Percentiles rank a stretch among this genome's conserved stretches.
Conservation (phyloP, 2,329 filamentous ascomycete genomes). For the Sclerotinia minor region DNA sequence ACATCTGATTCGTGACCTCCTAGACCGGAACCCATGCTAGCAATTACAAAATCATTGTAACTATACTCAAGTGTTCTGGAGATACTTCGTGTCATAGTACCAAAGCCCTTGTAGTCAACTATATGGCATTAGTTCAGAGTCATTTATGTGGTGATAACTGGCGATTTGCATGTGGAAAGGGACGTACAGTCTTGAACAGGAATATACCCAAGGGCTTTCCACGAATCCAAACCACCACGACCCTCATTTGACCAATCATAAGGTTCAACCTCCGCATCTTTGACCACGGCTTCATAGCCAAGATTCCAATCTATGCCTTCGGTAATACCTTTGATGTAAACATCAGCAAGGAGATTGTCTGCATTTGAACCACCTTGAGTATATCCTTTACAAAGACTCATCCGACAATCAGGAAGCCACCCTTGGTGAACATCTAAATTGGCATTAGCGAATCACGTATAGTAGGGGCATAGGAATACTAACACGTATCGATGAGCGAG, state of each 20-base stretch:
- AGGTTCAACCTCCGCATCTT: constrained; percentile 55
- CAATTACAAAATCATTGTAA: constrained; percentile 72
- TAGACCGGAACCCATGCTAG: constrained; percentile 58
- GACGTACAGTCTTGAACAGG: constrained; percentile 58
- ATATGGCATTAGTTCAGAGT: background rate
- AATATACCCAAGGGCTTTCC: constrained; percentile 72
- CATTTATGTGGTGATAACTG: background rate
- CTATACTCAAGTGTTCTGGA: constrained; percentile 74
- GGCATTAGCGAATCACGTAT: background rate
- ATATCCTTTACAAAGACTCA: constrained; percentile 73
- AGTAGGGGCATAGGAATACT: constrained; percentile 33
- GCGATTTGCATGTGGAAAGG: background rate
- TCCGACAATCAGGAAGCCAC: constrained; percentile 46
- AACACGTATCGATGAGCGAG: constrained; percentile 71
- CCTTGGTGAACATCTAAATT: constrained; percentile 50
- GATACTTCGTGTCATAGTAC: constrained; percentile 68
- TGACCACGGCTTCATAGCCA: constrained; percentile 69
- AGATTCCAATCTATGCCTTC: constrained; percentile 66
- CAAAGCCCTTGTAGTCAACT: constrained; percentile 62
- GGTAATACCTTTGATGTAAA: constrained; percentile 64
- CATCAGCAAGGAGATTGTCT: constrained; percentile 68
- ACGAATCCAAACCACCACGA: constrained; percentile 68
- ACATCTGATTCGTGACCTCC: constrained; percentile 55
- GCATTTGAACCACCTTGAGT: constrained; percentile 77
- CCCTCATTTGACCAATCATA: constrained; percentile 70